Evolutionary conservation across 2,329 filamentous ascomycete genomes (phyloP), one percentile per base, ranked within the genome.

Genomic region (Didymella sp.): DNA sequence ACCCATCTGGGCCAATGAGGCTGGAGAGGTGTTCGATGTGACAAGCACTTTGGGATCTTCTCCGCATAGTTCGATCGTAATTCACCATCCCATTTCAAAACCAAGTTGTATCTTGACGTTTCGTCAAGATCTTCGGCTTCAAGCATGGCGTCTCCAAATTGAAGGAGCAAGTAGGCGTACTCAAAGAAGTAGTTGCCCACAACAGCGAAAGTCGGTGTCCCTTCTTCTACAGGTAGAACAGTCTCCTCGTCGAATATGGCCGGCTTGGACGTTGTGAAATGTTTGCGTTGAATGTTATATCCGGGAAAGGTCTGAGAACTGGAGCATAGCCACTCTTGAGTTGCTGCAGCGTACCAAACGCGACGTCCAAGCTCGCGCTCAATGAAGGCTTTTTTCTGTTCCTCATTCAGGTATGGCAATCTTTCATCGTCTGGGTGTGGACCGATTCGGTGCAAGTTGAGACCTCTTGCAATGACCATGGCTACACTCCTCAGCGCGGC

Each of bases 381-480:
- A 3, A 73, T 51, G 8, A 73, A 64, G 0, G 69, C 67, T 42
- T 71, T 52, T 44, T 67, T 71, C 43, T 71, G 68, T 22, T 60
- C 56, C n/a, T 56, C 37, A 9, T 51, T 63, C 17, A 72, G 53
- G 21, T 61, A 59, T 7, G 19, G 40, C 24, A 63, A 42, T 25
- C 59, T 63, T 4, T 55, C 41, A 37, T 73, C 70, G 27, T 73
- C 71, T 2, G 69, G 68, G 46, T 73, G 71, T 5, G 61, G 55
- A 8, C 51, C 56, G 33, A 73, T 60, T 45, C 69, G 66, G 50
- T 84, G 80, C 3, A 84, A 67, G 0, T 79, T 80, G 0, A 84
- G 69, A 0, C 77, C 77, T 63, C 81, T 79, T 2, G 80, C 80
- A 40, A 84, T 81, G 7, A 80, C 74, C 6, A 79, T 69, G 2